Conservation (phyloP, 768 basidiomycete genomes). For the Kwoniella europaea region DNA sequence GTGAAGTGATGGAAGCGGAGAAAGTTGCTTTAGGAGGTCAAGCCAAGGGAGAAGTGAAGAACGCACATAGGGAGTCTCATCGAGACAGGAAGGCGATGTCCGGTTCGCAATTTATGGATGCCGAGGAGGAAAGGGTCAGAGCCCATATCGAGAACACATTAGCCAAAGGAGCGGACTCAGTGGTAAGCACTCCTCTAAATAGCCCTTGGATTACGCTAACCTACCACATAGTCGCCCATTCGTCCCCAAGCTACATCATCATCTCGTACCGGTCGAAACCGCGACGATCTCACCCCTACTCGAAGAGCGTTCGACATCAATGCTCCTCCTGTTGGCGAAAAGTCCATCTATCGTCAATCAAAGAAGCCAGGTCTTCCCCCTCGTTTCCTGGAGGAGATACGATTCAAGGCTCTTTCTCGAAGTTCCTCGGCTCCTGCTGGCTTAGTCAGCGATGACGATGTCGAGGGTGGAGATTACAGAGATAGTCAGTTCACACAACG, state of each 20-base stretch:
- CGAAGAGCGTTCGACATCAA: slow-evolving; percentile 27
- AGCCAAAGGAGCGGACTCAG: slow-evolving; percentile 64
- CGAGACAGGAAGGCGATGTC: slow-evolving; percentile 46
- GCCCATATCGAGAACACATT: slow-evolving; percentile 87
- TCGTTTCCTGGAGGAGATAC: slow-evolving; percentile 55
- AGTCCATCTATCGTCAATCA: slow-evolving; percentile 41
- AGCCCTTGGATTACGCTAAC: slow-evolving; percentile 10
- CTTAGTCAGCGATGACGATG: slow-evolving; percentile 36
- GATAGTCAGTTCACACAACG: slow-evolving; percentile 63
- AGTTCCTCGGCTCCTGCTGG: slow-evolving; percentile 51
- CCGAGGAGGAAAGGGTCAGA: slow-evolving; percentile 64
- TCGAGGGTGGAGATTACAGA: slow-evolving; percentile 67
- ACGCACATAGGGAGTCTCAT: slow-evolving; percentile 31
- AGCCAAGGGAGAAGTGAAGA: slow-evolving; percentile 33
- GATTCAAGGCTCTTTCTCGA: slow-evolving; percentile 47
- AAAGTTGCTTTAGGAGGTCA: slow-evolving; percentile 36
- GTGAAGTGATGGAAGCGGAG: slow-evolving; percentile 53
- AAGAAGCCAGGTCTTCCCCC: slow-evolving; percentile 49
- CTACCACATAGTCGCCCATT: slow-evolving; percentile 37
- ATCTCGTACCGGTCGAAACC: slow-evolving; percentile 44
- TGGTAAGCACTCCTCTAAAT: slow-evolving; percentile 55
- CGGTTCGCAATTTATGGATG: slow-evolving; percentile 58
- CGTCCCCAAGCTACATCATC: slow-evolving; percentile 25
- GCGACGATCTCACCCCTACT: slow-evolving; percentile 36
- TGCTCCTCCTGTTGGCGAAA: slow-evolving; percentile 50